phyloP scores from a whole-genome alignment of 2,329 filamentous ascomycete genomes.

The Penicillium thymicola region DNA sequence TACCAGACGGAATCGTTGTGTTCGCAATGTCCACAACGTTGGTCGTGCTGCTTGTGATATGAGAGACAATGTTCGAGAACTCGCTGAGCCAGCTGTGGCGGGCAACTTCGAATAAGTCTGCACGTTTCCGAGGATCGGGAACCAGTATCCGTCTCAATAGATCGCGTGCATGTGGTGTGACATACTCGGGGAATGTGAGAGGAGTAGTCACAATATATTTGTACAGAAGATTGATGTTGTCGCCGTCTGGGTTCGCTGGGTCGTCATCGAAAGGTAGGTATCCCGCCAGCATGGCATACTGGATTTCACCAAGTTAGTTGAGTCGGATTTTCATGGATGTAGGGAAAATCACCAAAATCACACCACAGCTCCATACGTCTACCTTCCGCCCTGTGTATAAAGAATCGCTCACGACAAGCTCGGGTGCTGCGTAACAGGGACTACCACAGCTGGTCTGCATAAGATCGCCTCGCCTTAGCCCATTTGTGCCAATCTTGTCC shows the following conservation, averaged over 20 bases:
- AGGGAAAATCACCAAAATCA: slow-evolving; percentile 71
- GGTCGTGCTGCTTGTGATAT: slow-evolving; percentile 94
- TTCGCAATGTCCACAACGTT: slow-evolving; percentile 81
- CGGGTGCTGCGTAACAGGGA: slow-evolving; percentile 94
- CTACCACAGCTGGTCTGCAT: slow-evolving; percentile 99
- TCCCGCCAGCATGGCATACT: slow-evolving; percentile 98
- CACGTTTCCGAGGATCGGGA: slow-evolving; percentile 88
- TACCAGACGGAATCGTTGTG: slow-evolving; percentile 64
- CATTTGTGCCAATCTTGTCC: slow-evolving; percentile 72
- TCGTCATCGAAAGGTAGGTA: slow-evolving; percentile 98
- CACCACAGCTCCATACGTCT: slow-evolving; percentile 98
- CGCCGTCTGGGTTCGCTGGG: slow-evolving; percentile 94
- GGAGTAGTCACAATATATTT: slow-evolving; percentile 99
- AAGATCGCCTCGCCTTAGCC: slow-evolving; percentile 79
- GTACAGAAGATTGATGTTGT: slow-evolving; percentile 98
- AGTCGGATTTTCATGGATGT: background rate
- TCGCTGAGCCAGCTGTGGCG: slow-evolving; percentile 97
- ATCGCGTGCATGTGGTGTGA: slow-evolving; percentile 93
- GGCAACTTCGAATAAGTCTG: slow-evolving; percentile 94
- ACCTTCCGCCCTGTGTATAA: slow-evolving; percentile 97
- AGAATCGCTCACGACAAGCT: slow-evolving; percentile 95
- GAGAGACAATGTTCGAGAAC: slow-evolving; percentile 92
- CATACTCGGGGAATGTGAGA: slow-evolving; percentile 96
- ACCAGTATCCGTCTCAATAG: slow-evolving; percentile 89
- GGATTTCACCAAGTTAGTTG: slow-evolving; percentile 3